Evolutionary conservation across 1,284 basidiomycete genomes (phyloP), one percentile per base, ranked within the genome.

Genomic region (Cystobasidium slooffiae): DNA sequence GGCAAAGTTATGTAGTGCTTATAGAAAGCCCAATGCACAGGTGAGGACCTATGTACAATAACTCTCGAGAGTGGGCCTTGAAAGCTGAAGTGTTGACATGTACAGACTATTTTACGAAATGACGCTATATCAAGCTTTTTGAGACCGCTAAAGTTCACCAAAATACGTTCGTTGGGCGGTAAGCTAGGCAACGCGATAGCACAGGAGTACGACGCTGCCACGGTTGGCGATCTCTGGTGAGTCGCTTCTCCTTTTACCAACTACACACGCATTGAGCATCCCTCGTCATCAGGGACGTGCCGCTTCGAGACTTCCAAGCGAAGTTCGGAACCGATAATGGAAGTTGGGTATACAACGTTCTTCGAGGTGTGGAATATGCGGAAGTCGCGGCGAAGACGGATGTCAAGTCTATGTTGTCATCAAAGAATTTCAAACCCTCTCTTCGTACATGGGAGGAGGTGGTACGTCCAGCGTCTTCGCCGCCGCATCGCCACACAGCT

Each of bases 81-180:
- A 14, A 77, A 76, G 47, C 76, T 77, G 31, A 81, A 77, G 65
- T 10, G 43, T 18, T 5, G 46, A 6, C 12, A 10, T 18, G 1
- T n/a, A 10, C 74, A 93, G 90, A 95, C 89, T 66, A 88, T 97
- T 43, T 84, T 97, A 68, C 87, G 94, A 41, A 90, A 90, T 77
- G 83, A 85, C n/a, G 92, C 91, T 0, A 93, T 94, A 59, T 89
- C 92, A 0, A 86, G 86, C 53, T 97, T 95, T 81, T 85, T 97
- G 51, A 85, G 84, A 37, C 90, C 92, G 8, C 86, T 96, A 83
- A 86, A 88, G 22, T 96, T 97, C 79, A 93, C 94, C 79, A 96
- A 96, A 92, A 97, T 99, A 80, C 88, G 97, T 6, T 93, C 93
- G 78, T 85, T 99, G 0, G 96, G 96, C 0, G 96, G 97, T 6